These are phyloP conservation scores for Colletotrichum coccodes DNA, from an alignment of 2,329 filamentous ascomycete genomes.

Conservation along the genomic window DNA sequence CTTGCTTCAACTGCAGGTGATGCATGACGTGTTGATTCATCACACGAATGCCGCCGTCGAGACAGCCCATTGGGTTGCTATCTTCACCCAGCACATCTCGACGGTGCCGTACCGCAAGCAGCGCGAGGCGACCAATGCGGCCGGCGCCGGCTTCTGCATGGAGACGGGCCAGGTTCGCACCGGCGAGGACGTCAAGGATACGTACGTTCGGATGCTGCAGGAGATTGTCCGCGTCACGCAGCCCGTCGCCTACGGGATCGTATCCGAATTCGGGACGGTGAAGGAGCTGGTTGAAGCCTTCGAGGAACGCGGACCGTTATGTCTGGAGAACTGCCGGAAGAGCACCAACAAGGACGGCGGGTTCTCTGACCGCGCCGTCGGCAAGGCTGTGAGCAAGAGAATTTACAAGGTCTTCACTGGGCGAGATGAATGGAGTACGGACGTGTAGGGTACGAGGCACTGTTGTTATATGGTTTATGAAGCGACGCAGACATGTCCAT, in stretches of 20 bases:
- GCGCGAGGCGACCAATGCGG: slow-evolving; percentile 56
- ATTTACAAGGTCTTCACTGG: slow-evolving; percentile 70
- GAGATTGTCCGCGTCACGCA: slow-evolving; percentile 78
- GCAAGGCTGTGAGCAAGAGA: slow-evolving; percentile 67
- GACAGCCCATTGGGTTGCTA: slow-evolving; percentile 77
- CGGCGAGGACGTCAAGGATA: slow-evolving; percentile 73
- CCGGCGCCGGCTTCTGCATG: slow-evolving; percentile 79
- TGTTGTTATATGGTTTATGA: neutral
- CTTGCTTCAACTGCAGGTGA: slow-evolving; percentile 75
- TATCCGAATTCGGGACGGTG: slow-evolving; percentile 68
- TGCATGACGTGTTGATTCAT: slow-evolving; percentile 74
- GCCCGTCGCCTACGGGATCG: slow-evolving; percentile 77
- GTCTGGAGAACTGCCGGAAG: slow-evolving; percentile 71
- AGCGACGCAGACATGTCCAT: neutral
- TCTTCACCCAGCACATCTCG: slow-evolving; percentile 83
- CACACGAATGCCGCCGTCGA: slow-evolving; percentile 71
- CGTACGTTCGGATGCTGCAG: slow-evolving; percentile 80
- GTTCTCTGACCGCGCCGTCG: slow-evolving; percentile 63
- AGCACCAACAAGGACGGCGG: slow-evolving; percentile 67
- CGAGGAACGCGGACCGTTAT: slow-evolving; percentile 65
- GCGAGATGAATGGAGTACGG: slow-evolving; percentile 63
- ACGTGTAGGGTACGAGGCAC: slow-evolving; percentile 50
- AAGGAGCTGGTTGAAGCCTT: slow-evolving; percentile 68
- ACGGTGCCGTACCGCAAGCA: slow-evolving; percentile 76
- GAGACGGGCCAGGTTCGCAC: slow-evolving; percentile 79